phyloP scores from a whole-genome alignment of 1,284 basidiomycete species.

The Papiliotrema nemorosa region DNA sequence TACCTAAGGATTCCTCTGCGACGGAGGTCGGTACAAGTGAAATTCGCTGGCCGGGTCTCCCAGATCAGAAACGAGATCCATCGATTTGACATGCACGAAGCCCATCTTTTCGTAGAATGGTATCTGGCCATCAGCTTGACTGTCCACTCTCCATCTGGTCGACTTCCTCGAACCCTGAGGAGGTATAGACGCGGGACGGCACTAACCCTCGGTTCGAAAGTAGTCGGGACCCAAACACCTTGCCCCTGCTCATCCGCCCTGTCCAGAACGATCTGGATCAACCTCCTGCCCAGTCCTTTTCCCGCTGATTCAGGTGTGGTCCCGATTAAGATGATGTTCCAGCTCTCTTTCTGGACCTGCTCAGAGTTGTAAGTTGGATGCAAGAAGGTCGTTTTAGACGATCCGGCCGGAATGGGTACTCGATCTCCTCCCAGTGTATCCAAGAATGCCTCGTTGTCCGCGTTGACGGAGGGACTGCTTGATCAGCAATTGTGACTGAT shows the following conservation, averaged over 20 bases:
- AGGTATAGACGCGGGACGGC: no score
- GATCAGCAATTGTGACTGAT: neutral
- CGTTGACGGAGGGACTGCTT: neutral
- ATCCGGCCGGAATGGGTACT: neutral
- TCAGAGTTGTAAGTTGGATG: neutral
- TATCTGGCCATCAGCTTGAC: neutral
- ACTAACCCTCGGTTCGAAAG: neutral
- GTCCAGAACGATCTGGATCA: neutral
- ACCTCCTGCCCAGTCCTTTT: neutral
- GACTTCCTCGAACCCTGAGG: no score
- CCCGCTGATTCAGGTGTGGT: neutral
- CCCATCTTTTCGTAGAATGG: neutral
- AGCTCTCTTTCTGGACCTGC: neutral
- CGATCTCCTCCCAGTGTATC: neutral
- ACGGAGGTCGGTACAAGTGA: neutral
- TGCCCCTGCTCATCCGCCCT: neutral
- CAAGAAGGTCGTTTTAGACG: neutral
- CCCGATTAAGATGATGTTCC: conserved; percentile 2
- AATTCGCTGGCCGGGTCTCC: neutral
- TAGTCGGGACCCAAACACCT: conserved; percentile 1
- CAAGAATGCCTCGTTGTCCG: neutral
- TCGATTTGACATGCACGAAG: neutral
- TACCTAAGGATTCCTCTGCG: no score
- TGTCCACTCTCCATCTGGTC: no score
- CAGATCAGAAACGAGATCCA: neutral